These are phyloP conservation scores for Alopecurus myosuroides DNA, from an alignment of 176 grass and related monocot species.

Conservation along the genomic window DNA sequence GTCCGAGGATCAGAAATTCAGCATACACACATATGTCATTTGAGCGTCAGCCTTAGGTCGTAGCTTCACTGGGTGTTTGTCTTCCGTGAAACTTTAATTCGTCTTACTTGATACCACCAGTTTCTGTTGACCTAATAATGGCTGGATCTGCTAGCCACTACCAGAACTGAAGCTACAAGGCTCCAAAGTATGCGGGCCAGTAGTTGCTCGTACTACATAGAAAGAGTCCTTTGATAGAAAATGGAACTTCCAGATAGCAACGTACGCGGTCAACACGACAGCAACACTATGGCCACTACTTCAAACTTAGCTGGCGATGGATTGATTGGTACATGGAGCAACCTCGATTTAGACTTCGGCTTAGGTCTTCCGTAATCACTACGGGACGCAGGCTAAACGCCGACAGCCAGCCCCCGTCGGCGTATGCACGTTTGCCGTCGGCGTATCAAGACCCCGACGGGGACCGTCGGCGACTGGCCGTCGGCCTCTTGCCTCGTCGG, in stretches of 20 bases:
- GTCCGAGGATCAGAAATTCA: too few species aligned
- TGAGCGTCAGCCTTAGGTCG: not conserved
- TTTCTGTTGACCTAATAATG: constrained; percentile 20
- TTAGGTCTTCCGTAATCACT: too few species aligned
- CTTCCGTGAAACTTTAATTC: not conserved
- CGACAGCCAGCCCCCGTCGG: too few species aligned
- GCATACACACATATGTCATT: constrained; percentile 5
- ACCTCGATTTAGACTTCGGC: constrained; percentile 39
- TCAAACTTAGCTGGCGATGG: not conserved
- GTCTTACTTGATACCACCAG: not conserved
- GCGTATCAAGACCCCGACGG: too few species aligned
- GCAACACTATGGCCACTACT: constrained; percentile 5
- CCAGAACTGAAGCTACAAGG: constrained; percentile 17
- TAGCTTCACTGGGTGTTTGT: not conserved
- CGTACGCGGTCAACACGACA: constrained; percentile 17
- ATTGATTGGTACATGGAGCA: constrained; percentile 35
- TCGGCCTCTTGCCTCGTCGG: too few species aligned
- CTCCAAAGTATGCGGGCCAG: not conserved
- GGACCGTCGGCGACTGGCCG: too few species aligned
- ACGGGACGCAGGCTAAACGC: too few species aligned
- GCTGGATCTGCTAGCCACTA: constrained; percentile 12
- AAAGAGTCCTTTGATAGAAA: constrained; percentile 9
- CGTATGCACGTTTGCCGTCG: too few species aligned
- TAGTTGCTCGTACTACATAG: not conserved
- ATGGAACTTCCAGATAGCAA: constrained; percentile 3